Percentiles rank a stretch among this genome's conserved stretches.
Conservation (phyloP, 2,329 filamentous ascomycete species). For the Beauveria medogensis region DNA sequence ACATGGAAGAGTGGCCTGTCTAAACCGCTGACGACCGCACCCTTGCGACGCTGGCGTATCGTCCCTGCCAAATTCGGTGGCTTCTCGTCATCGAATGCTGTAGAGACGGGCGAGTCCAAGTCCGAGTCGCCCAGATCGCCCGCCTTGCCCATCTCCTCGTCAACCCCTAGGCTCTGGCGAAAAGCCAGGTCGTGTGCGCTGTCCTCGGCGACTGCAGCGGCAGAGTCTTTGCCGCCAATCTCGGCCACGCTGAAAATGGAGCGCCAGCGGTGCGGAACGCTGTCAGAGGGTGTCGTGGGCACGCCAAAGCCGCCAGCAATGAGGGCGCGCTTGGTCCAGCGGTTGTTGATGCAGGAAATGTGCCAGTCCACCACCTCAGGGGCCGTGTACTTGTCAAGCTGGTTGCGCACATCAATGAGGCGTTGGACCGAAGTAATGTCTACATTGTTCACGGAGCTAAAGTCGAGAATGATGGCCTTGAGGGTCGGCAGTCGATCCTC, state of each 20-base stretch:
- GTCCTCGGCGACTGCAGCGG: slow-evolving; percentile 59
- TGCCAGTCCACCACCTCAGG: slow-evolving; percentile 90
- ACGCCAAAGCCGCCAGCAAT: slow-evolving; percentile 83
- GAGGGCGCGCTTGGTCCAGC: slow-evolving; percentile 89
- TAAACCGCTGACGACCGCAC: slow-evolving; percentile 70
- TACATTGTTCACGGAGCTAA: slow-evolving; percentile 87
- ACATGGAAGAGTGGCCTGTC: slow-evolving; percentile 91
- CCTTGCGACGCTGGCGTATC: slow-evolving; percentile 34
- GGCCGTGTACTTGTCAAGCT: slow-evolving; percentile 75
- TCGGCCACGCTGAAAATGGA: slow-evolving; percentile 94
- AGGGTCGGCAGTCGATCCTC: slow-evolving; percentile 54
- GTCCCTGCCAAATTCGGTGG: slow-evolving; percentile 18
- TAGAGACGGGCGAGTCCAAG: slow-evolving; percentile 20
- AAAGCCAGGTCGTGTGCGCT: slow-evolving; percentile 42
- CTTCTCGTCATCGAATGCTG: slow-evolving; percentile 24
- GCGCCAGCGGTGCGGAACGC: slow-evolving; percentile 65
- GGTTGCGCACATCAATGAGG: slow-evolving; percentile 88
- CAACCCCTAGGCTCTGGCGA: slow-evolving; percentile 13
- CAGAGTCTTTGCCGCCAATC: slow-evolving; percentile 63
- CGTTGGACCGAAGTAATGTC: slow-evolving; percentile 90
- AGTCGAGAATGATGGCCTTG: slow-evolving; percentile 88
- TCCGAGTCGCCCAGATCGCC: slow-evolving; percentile 22
- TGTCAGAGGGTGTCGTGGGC: slow-evolving; percentile 43
- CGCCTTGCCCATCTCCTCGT: slow-evolving; percentile 30
- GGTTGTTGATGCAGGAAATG: slow-evolving; percentile 85